Base-by-base conservation (phyloP, 495 filamentous ascomycete species). In the Penicillium argentinense region DNA sequence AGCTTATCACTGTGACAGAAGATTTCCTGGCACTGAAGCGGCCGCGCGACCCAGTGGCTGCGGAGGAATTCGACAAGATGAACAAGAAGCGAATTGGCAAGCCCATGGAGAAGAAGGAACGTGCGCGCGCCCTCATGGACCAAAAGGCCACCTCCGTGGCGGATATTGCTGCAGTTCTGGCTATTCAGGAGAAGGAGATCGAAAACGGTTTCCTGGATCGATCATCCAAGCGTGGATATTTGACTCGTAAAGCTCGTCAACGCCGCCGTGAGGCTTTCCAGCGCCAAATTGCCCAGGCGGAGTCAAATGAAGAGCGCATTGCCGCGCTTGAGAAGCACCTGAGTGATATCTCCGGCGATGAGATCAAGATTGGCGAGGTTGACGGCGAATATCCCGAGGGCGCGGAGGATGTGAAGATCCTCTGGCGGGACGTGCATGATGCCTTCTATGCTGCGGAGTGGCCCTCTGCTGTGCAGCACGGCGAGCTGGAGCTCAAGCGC, bases 131-230 rank as follows among this genome's bases (percentile, higher is more conserved):
- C 37, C 63, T 97, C 22, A 90, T 89, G 84, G 75, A 96, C 73
- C 89, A 96, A 74, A 89, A 85, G 66, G 87, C 87, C n/a, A 95
- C 91, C 61, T 77, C 75, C 9, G 74, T 96, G 14, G 93, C 93
- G 21, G 93, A 98, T 66, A 68, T 97, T 18, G 88, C 93, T 1
- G 83, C 82, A 18, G 86, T 95, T 8, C 70, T 97, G 37, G 63
- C 55, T 4, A 82, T 81, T 49, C 80, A 82, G 57, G 73, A 63
- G 24, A 47, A 64, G 24, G 63, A 71, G 41, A 61, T 66, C 23
- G 27, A 42, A 49, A 47, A 63, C 17, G 67, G 65, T 14, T 53
- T 73, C 28, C 60, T 53, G 27, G 51, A 51, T 14, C 51, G 51
- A 5, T 24, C 33, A 8, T 16, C 53, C 9, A 54, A 63, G 52